Base-by-base conservation (phyloP, 2,329 filamentous ascomycete species). In the Lizonia empirigonia region DNA sequence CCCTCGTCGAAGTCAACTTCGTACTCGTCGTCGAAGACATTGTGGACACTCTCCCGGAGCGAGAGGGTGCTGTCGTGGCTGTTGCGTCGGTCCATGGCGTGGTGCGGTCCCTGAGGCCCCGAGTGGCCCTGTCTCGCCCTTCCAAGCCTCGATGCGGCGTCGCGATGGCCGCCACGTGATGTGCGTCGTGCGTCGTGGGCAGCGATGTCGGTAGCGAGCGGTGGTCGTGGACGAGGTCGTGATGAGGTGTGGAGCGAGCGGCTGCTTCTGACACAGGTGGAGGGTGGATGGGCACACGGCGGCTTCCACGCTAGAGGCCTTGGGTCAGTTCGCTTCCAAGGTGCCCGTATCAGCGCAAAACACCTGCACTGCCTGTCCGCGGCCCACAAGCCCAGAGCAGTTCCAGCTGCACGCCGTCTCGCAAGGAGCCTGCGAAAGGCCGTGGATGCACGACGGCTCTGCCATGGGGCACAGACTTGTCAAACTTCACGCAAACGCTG, bases 21-120 rank as follows among this genome's bases (percentile, higher is more conserved):
- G 59, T 72, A 75, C 54, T 79, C 76, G 63, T 80, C 78, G 65
- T 75, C 77, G 58, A 80, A 80, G 47, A 80, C 73, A 65, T 80
- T 73, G 44, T 67, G 62, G 50, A 71, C 74, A 50, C 40, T 56
- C 50, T 60, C 58, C 54, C 69, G 71, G 33, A 38, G 59, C 40
- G 62, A 62, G 42, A 62, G 58, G 56, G 61, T 59, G 62, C 66
- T 61, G 48, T 65, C 56, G 59, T 65, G 58, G 63, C 61, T 58
- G 55, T 65, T 69, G 58, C 68, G 71, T 64, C 69, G 65, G 41
- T 72, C 66, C 73, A 76, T 76, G 44, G 67, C 71, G 68, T 59
- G 57, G 56, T 50, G 60, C 52, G 51, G 60, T 70, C 61, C 63
- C 60, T 64, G 53, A 60, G 56, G 62, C 65, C 64, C 66, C 56